A percentile compares a stretch with the other conserved stretches of the same genome.
Conservation (phyloP, 169 alveolate species). For the Eimeria brunetti region DNA sequence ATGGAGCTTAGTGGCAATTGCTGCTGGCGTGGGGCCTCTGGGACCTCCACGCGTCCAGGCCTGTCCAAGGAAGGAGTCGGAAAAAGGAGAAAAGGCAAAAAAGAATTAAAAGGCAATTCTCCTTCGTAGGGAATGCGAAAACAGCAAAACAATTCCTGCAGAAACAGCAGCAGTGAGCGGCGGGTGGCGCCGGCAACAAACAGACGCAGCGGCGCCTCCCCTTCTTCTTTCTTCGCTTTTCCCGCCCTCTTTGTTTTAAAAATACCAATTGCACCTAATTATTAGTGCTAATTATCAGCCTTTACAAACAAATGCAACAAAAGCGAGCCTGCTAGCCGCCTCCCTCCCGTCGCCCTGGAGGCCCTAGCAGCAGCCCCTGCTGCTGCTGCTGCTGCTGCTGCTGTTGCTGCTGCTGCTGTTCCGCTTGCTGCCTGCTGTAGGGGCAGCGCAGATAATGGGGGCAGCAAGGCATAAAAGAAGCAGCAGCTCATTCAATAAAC, state of each 20-base stretch:
- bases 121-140: too few species aligned
- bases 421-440: background rate
- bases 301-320: background rate
- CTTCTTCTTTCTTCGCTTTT: background rate
- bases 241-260: background rate
- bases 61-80: too few species aligned
- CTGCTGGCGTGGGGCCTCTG: background rate
- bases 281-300: background rate
- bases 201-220: background rate
- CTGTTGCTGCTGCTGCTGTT: background rate
- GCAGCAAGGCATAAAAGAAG: too few species aligned
- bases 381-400: constrained; percentile 4
- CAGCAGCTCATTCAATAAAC: too few species aligned
- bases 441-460: too few species aligned
- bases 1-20: too few species aligned
- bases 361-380: constrained; percentile 14
- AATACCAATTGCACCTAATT: background rate
- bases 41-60: background rate
- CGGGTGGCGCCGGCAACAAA: background rate
- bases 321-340: background rate
- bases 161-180: background rate
- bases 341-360: background rate
- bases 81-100: background rate
- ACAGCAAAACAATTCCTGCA: background rate
- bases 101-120: background rate